phyloP scores from a whole-genome alignment of 176 grass and related monocot species.

The Elymus sibiricus region DNA sequence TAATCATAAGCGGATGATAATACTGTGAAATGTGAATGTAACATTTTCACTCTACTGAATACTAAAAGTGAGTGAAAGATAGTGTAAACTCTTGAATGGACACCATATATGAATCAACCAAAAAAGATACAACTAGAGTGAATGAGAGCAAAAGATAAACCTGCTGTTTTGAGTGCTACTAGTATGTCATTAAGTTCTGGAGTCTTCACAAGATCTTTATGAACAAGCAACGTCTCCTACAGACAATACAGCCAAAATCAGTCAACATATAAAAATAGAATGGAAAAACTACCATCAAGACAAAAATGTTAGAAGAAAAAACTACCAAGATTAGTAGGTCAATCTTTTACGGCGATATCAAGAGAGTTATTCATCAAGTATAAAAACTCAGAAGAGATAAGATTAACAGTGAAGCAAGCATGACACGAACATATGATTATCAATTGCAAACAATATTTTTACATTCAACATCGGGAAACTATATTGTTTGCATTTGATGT shows the following conservation, averaged over 20 bases:
- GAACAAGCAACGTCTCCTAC: constrained; percentile 95
- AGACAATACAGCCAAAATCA: constrained; percentile 17
- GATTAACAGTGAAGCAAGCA: not conserved
- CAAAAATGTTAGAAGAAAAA: constrained; percentile 11
- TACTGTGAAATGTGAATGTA: not conserved
- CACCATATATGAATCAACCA: not conserved
- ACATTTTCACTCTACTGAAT: not conserved
- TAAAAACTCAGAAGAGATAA: not conserved
- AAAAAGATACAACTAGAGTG: not conserved
- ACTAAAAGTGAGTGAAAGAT: not conserved
- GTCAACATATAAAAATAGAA: not conserved
- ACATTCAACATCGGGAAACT: not conserved
- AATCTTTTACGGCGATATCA: not conserved
- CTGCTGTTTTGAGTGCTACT: constrained; percentile 73
- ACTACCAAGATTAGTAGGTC: not conserved
- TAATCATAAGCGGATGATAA: not conserved
- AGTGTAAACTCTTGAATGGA: not conserved
- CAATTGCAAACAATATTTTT: not conserved
- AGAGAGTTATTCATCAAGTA: not conserved
- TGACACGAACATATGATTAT: not conserved
- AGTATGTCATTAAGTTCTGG: constrained; percentile 64
- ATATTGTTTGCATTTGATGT: not conserved
- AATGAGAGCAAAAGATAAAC: constrained; percentile 18
- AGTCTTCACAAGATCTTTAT: constrained; percentile 67
- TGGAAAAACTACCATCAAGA: not conserved